Evolutionary conservation across 345 rosid species (phyloP).

Genomic region (Hypericum perforatum): DNA sequence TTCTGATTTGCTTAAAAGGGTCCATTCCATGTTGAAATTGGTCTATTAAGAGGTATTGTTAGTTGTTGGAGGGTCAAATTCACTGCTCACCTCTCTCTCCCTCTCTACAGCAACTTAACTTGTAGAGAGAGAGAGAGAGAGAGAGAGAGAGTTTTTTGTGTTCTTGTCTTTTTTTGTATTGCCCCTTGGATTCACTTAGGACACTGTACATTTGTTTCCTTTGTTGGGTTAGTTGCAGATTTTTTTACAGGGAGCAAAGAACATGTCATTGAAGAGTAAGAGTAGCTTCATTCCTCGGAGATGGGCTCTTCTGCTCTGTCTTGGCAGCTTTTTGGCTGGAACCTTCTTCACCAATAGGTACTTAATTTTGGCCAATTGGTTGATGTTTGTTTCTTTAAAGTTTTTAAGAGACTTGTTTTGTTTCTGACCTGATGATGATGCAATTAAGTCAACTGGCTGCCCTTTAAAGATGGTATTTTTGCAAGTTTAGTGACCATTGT

Average conservation of each 20-base stretch:
- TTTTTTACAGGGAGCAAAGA: neutral
- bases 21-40: no score
- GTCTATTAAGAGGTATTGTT: no score
- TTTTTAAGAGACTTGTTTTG: constrained; percentile 4
- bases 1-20: no score
- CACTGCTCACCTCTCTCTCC: no score
- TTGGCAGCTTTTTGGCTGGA: constrained; percentile 65
- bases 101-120: no score
- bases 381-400: constrained; percentile 3
- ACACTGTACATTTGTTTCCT: neutral
- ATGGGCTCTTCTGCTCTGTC: constrained; percentile 50
- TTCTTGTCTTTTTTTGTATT: no score
- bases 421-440: constrained; percentile 2
- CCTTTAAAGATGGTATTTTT: neutral
- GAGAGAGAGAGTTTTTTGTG: no score
- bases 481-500: neutral
- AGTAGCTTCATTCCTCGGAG: constrained; percentile 42
- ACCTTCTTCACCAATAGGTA: constrained; percentile 80
- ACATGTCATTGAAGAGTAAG: constrained; percentile 59
- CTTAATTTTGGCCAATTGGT: constrained; percentile 4
- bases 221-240: neutral
- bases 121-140: no score
- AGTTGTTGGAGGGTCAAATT: no score
- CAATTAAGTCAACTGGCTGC: constrained; percentile 12
- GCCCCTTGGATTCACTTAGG: no score